Evolutionary conservation across 805 yeast species (phyloP).

Genomic region (Ogataea kodamae): DNA sequence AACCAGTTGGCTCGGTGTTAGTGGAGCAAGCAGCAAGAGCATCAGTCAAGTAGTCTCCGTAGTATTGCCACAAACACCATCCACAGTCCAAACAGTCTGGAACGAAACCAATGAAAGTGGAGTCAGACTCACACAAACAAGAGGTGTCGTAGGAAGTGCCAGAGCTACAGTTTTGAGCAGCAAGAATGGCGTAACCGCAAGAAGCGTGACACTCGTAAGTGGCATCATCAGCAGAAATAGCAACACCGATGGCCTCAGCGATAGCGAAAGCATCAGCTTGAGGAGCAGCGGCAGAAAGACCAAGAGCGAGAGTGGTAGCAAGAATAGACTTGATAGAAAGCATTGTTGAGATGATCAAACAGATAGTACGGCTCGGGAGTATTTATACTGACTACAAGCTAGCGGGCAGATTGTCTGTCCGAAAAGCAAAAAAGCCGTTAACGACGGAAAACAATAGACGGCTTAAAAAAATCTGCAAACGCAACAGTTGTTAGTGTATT

Average conservation of each 20-base stretch:
- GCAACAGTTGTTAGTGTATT: too few species aligned
- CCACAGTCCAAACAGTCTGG: constrained; percentile 39
- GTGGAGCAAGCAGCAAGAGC: constrained; percentile 33
- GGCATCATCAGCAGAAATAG: constrained; percentile 33
- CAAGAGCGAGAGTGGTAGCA: constrained; percentile 9
- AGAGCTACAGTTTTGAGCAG: constrained; percentile 29
- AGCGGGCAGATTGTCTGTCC: constrained; percentile 1
- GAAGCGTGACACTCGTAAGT: constrained; percentile 33
- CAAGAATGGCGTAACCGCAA: constrained; percentile 35
- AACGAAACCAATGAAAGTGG: constrained; percentile 29
- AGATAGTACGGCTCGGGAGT: too few species aligned
- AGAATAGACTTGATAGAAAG: constrained; percentile 6
- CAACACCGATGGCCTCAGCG: constrained; percentile 29
- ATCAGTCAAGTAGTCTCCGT: constrained; percentile 30
- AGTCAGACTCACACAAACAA: constrained; percentile 32
- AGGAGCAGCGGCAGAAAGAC: constrained; percentile 17
- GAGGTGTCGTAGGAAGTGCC: constrained; percentile 31
- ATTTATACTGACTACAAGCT: too few species aligned
- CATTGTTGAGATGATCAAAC: too few species aligned
- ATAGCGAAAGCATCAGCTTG: constrained; percentile 27
- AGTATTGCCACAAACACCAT: constrained; percentile 39
- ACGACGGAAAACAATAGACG: too few species aligned
- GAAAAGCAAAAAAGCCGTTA: neutral
- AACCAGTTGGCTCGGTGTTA: constrained; percentile 38
- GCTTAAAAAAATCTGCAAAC: too few species aligned